phyloP scores from a whole-genome alignment of 441 rosid genomes.

The Erodium moschatum region DNA sequence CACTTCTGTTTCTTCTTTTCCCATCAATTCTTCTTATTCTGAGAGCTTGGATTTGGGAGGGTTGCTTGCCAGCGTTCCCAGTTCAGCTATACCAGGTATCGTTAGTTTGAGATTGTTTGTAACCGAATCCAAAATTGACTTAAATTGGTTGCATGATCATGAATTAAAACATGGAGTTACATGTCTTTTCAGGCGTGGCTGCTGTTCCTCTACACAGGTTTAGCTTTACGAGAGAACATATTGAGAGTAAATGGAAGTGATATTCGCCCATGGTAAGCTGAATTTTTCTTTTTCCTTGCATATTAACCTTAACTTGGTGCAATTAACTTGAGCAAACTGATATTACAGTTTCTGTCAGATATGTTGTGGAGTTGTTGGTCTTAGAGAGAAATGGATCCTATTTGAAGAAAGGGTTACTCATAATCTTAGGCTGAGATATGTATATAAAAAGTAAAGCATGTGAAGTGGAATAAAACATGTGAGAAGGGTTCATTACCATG shows the following conservation, averaged over 20 bases:
- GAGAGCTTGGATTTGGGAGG: conserved; percentile 77
- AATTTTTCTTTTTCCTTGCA: neutral
- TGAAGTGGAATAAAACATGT: too few species aligned
- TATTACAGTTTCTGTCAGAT: neutral
- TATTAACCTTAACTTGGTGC: neutral
- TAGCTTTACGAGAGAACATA: conserved; percentile 89
- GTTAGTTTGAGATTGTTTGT: neutral
- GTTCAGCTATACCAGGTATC: conserved; percentile 88
- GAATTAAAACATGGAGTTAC: conserved; percentile 14
- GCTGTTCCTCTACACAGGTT: conserved; percentile 82
- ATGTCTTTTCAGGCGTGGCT: conserved; percentile 68
- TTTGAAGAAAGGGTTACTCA: too few species aligned
- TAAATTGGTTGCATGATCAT: neutral
- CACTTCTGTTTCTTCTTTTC: conserved; percentile 73
- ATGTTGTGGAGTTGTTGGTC: neutral
- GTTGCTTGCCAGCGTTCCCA: conserved; percentile 88
- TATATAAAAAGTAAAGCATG: too few species aligned
- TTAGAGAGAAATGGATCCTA: neutral
- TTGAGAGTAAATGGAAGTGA: conserved; percentile 93
- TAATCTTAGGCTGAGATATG: too few species aligned
- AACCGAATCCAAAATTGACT: neutral
- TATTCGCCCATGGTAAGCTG: conserved; percentile 76
- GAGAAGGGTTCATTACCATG: too few species aligned
- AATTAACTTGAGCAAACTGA: conserved; percentile 1
- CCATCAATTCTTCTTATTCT: conserved; percentile 60